Evolutionary conservation across 169 alveolate genomes (phyloP), one percentile per base, ranked within the genome.

Genomic region (Condylostoma magnum): DNA sequence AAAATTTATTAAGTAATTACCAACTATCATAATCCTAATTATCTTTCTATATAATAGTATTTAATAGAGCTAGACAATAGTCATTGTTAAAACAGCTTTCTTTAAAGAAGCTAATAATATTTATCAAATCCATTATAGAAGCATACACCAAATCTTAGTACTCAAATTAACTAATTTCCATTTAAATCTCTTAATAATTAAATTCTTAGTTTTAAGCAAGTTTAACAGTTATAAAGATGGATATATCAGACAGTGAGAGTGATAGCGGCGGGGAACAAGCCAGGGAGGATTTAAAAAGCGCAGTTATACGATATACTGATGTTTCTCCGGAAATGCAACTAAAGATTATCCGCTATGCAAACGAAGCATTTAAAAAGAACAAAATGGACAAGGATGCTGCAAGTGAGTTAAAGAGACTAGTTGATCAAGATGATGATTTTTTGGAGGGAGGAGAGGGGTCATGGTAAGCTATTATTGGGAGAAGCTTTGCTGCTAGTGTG

Each of bases 401-500:
- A 30, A 63, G 58, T 37, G n/a, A n/a, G 20, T 18, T 63, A 44
- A 63, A 63, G 33, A 20, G 31, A 25, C 38, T 27, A 25, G n/a
- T 63, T n/a, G 73, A 63, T 33, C 37, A 18, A 25, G 76, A 67
- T 36, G 18, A 43, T 12, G 60, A 48, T 15, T 67, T 67, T 50
- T 20, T 48, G n/a, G 76, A 36, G 10, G 53, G 36, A 15, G 53
- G 52, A 12, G 53, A 33, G 28, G 76, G 76, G 8, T n/a, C 76
- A 15, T 67, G 76, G 76, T 53, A 67, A 34, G 65, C 50, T n/a
- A 25, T 67, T 25, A 38, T 67, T 10, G 76, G 76, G 28, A 47
- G 36, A 50, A 28, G 54, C 3, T 67, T 67, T 48, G 63, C 66
- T 12, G 76, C 65, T 10, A 50, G 66, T 22, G 18, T 67, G 22